A percentile compares a stretch with the other conserved stretches of the same genome.
phyloP scores from a whole-genome alignment of 345 rosid species.

The Psidium guajava region DNA sequence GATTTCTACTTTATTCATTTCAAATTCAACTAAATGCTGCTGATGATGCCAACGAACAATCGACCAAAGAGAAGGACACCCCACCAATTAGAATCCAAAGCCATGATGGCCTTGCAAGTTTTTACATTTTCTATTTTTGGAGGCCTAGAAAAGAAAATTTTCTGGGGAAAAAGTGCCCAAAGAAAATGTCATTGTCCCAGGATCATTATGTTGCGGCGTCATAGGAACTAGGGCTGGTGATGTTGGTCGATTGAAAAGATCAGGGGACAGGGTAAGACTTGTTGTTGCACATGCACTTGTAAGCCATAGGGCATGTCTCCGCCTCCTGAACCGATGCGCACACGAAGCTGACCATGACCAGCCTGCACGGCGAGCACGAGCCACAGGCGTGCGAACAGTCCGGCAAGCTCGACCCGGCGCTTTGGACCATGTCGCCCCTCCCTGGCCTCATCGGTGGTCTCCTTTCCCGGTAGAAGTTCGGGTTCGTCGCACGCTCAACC shows the following conservation, averaged over 20 bases:
- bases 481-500: too few species aligned
- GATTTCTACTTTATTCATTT: neutral
- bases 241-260: neutral
- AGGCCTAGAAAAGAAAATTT: neutral
- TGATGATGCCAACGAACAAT: neutral
- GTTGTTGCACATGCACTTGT: conserved; percentile 88
- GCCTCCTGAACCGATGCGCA: conserved; percentile 77
- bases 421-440: conserved; percentile 44
- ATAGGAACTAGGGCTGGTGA: too few species aligned
- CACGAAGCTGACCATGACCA: conserved; percentile 87
- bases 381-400: conserved; percentile 95
- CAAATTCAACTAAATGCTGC: neutral
- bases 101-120: neutral
- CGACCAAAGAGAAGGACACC: neutral
- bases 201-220: too few species aligned
- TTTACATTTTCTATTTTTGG: neutral
- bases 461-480: too few species aligned
- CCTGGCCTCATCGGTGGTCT: too few species aligned
- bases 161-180: neutral
- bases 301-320: too few species aligned
- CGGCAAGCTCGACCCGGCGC: conserved; percentile 81
- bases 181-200: neutral
- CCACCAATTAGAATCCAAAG: neutral
- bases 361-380: conserved; percentile 77
- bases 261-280: conserved; percentile 87